Evolutionary conservation across 2,329 filamentous ascomycete species (phyloP).

Genomic region (Stagonosporopsis cucurbitacearum): DNA sequence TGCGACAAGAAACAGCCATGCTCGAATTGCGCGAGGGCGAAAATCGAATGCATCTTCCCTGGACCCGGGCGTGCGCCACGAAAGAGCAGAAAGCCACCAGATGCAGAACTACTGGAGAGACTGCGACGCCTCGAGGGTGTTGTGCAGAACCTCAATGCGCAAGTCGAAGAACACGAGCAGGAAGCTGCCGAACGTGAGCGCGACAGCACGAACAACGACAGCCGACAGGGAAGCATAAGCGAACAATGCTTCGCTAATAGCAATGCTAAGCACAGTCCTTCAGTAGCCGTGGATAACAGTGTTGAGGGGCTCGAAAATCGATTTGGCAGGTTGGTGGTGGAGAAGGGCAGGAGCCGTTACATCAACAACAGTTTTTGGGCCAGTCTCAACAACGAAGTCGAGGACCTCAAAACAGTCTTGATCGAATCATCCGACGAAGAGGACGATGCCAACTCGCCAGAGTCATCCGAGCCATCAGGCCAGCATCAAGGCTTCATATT

Average conservation of each 20-base stretch:
- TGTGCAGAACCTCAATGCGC: constrained; percentile 64
- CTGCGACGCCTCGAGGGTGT: constrained; percentile 77
- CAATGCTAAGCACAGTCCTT: constrained; percentile 12
- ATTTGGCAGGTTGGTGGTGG: constrained; percentile 73
- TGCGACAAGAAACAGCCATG: constrained; percentile 81
- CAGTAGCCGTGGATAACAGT: constrained; percentile 39
- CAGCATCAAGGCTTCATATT: constrained; percentile 76
- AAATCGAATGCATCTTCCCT: constrained; percentile 76
- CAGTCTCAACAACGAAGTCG: constrained; percentile 75
- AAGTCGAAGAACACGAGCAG: constrained; percentile 47
- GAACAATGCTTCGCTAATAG: constrained; percentile 10
- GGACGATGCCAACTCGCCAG: constrained; percentile 57
- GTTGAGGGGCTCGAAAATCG: constrained; percentile 56
- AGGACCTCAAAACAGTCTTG: constrained; percentile 67
- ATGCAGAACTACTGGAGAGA: constrained; percentile 75
- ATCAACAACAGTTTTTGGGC: constrained; percentile 81
- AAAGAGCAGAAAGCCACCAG: constrained; percentile 70
- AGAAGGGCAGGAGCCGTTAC: constrained; percentile 74
- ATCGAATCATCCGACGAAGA: constrained; percentile 68
- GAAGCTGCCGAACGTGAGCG: constrained; percentile 39
- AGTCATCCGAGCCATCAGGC: constrained; percentile 41
- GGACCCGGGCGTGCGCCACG: constrained; percentile 75
- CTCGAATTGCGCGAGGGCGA: constrained; percentile 73
- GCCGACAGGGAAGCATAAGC: constrained; percentile 20
- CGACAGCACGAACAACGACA: constrained; percentile 2